A percentile compares a stretch with the other conserved stretches of the same genome.
phyloP scores from a whole-genome alignment of 805 yeast species.

The Metschnikowia koreensis region DNA sequence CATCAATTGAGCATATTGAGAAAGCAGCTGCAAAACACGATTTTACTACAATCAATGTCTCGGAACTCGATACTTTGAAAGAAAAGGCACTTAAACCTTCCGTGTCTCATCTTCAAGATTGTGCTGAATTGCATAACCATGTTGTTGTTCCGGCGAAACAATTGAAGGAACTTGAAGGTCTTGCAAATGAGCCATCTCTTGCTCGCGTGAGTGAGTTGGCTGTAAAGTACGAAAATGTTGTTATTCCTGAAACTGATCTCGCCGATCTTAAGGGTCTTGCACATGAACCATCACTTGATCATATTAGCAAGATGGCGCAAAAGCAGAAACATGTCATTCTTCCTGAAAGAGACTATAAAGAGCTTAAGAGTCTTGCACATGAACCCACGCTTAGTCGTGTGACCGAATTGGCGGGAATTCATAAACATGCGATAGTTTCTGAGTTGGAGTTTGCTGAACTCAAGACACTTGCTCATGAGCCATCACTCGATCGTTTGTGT shows the following conservation, averaged over 20 bases:
- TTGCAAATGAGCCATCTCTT: slow-evolving; percentile 6
- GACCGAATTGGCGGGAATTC: slow-evolving; percentile 11
- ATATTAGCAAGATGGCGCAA: slow-evolving; percentile 4
- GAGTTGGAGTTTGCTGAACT: slow-evolving; percentile 6
- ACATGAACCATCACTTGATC: slow-evolving; percentile 11
- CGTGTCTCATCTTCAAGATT: slow-evolving; percentile 9
- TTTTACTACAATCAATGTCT: slow-evolving; percentile 4
- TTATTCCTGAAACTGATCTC: slow-evolving; percentile 4
- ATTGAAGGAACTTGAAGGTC: slow-evolving; percentile 1
- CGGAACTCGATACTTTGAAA: slow-evolving; percentile 6
- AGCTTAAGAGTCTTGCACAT: slow-evolving; percentile 10
- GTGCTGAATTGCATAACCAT: slow-evolving; percentile 10
- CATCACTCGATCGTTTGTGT: slow-evolving; percentile 4
- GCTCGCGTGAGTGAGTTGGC: slow-evolving; percentile 8
- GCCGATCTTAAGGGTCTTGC: slow-evolving; percentile 1
- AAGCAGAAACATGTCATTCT: slow-evolving; percentile 9
- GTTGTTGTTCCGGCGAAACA: slow-evolving; percentile 13
- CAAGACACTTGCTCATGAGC: slow-evolving; percentile 6
- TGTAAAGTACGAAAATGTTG: not conserved
- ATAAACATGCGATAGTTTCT: slow-evolving; percentile 11
- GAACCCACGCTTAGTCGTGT: slow-evolving; percentile 21
- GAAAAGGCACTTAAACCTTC: slow-evolving; percentile 13
- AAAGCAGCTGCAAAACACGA: slow-evolving; percentile 11
- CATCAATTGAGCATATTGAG: slow-evolving; percentile 11
- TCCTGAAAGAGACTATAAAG: not conserved